phyloP scores from a whole-genome alignment of 768 basidiomycete genomes.

The Gloeophyllum trabeum region DNA sequence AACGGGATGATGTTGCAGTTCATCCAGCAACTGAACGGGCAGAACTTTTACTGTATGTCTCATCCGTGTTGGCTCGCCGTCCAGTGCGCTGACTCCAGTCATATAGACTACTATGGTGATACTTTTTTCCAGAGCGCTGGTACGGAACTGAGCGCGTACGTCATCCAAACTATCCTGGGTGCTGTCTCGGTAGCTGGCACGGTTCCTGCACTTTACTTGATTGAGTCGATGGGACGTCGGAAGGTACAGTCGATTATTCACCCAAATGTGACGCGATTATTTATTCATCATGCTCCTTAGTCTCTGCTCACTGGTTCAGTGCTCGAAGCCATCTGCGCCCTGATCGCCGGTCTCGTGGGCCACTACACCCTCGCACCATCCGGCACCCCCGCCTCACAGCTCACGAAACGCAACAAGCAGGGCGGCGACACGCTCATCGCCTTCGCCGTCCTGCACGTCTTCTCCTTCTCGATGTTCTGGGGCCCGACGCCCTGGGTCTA shows the following conservation, averaged over 20 bases:
- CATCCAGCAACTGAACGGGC: slow-evolving; percentile 71
- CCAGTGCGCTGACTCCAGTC: background rate
- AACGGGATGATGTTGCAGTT: slow-evolving; percentile 81
- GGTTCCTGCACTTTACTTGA: slow-evolving; percentile 56
- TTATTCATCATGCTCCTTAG: slow-evolving; percentile 18
- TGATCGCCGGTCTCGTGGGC: slow-evolving; percentile 63
- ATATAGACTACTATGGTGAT: slow-evolving; percentile 67
- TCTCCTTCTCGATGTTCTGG: slow-evolving; percentile 65
- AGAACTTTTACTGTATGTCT: slow-evolving; percentile 65
- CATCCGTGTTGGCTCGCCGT: background rate
- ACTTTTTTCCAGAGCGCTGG: slow-evolving; percentile 72
- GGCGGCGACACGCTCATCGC: slow-evolving; percentile 63
- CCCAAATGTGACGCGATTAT: background rate
- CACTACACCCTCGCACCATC: slow-evolving; percentile 52
- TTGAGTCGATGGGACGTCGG: slow-evolving; percentile 66
- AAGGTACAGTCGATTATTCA: slow-evolving; percentile 23
- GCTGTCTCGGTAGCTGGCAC: slow-evolving; percentile 65
- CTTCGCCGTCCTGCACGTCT: slow-evolving; percentile 68
- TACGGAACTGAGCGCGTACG: slow-evolving; percentile 53
- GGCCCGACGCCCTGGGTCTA: slow-evolving; percentile 59
- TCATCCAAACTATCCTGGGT: slow-evolving; percentile 64
- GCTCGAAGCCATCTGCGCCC: slow-evolving; percentile 45
- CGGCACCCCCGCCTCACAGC: slow-evolving; percentile 30
- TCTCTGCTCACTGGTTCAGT: slow-evolving; percentile 60
- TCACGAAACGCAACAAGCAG: slow-evolving; percentile 44